Evolutionary conservation across 202 grass and related monocot genomes (phyloP).

Genomic region (Carex arenaria): DNA sequence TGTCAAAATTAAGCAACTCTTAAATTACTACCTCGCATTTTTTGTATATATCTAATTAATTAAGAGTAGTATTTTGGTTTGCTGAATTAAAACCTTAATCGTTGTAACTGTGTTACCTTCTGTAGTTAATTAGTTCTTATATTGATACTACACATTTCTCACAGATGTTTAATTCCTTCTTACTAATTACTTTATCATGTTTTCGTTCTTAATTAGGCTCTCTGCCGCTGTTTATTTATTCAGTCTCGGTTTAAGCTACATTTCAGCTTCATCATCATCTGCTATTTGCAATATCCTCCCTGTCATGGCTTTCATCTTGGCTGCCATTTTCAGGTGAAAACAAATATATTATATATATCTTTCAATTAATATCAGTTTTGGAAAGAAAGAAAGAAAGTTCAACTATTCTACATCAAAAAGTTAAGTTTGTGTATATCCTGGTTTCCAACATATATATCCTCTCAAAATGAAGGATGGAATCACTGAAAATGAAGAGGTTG

Average conservation of each 20-base stretch:
- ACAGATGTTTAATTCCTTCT: not conserved
- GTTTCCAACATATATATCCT: not conserved
- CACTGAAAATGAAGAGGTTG: slow-evolving; percentile 40
- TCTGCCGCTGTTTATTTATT: slow-evolving; percentile 41
- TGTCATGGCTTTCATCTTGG: slow-evolving; percentile 59
- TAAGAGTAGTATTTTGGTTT: not conserved
- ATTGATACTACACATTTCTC: not conserved
- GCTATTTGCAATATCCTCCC: slow-evolving; percentile 64
- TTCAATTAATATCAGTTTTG: not conserved
- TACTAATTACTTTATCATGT: not conserved
- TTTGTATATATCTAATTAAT: not conserved
- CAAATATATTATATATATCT: not conserved
- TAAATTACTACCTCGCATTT: no score
- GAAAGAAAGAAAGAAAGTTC: no score
- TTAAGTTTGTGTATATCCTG: not conserved
- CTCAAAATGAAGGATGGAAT: slow-evolving; percentile 52
- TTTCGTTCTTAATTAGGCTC: slow-evolving; percentile 36
- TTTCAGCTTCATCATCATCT: slow-evolving; percentile 49
- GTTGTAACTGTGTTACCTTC: no score
- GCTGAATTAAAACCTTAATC: not conserved
- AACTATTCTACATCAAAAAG: not conserved
- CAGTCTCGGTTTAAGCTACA: slow-evolving; percentile 59
- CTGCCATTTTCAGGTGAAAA: slow-evolving; percentile 45
- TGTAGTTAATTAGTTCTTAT: no score
- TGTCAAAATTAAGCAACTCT: no score